Base-by-base conservation (phyloP, 306 rosid species). In the Glycyrrhiza uralensis region DNA sequence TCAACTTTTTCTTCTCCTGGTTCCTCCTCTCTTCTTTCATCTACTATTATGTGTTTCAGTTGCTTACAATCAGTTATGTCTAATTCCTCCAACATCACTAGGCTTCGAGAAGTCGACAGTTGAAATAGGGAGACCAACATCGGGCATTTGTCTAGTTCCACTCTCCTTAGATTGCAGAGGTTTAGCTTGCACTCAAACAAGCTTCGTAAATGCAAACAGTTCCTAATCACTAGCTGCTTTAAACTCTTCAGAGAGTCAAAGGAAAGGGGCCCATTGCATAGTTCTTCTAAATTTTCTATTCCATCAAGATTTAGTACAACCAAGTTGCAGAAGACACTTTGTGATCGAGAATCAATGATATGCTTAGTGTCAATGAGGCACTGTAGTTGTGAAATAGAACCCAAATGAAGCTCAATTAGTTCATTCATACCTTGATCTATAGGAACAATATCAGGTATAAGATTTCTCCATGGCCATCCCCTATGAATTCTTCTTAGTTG, bases 401-500 rank as follows among this genome's bases (percentile, higher is more conserved):
- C 0, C 5, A 76, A 45, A 1, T 0, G 0, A 47, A 69, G 63
- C 0, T 7, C 1, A 18, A 26, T 4, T 10, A 59, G 2, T 18
- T 69, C 45, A 68, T 14, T 36, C 44, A 19, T 45, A 19, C 46
- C 55, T 15, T 28, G 28, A 13, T 65, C n/a, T 7, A 23, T 2
- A 2, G 45, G 9, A 66, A 55, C 17, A 23, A 77, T 68, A 0
- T 39, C 20, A 2, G 81, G 81, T 3, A 77, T 77, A n/a, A 77
- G 9, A 18, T 58, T 69, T 44, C n/a, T 26, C 63, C 57, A n/a
- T n/a, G n/a, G n/a, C n/a, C n/a, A 59, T 2, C 0, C n/a, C 2
- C 10, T 3, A 6, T 4, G 0, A 7, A 26, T 14, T 8, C 0
- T 0, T 0, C 0, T 0, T 1, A 66, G 3, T 0, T 0, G 0